These are phyloP conservation scores for Biscutella laevigata DNA, from an alignment of 441 rosid species.

Conservation along the genomic window DNA sequence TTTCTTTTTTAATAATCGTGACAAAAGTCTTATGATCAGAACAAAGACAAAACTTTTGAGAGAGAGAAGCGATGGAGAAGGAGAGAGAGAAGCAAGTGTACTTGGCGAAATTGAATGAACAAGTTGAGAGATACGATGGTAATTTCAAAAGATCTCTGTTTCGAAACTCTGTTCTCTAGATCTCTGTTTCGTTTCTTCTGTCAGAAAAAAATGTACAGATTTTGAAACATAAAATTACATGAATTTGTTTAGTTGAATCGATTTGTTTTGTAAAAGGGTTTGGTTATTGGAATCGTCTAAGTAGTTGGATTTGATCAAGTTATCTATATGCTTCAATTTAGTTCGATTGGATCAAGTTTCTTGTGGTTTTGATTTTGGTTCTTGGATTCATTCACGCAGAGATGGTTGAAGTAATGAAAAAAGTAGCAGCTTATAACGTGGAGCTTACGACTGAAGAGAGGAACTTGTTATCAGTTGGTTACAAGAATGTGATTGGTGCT, in stretches of 20 bases:
- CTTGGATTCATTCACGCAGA: too few relatives aligned
- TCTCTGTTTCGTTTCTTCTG: background rate
- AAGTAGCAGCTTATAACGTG: conserved; percentile 53
- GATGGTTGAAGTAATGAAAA: conserved; percentile 95
- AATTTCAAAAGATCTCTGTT: background rate
- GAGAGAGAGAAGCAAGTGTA: conserved; percentile 66
- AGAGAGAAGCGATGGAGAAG: conserved; percentile 37
- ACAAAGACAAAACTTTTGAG: background rate
- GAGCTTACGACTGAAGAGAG: conserved; percentile 80
- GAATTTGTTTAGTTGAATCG: too few relatives aligned
- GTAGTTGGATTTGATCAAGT: background rate
- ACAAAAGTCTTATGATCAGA: conserved; percentile 17
- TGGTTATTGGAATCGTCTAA: background rate
- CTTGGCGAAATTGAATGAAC: conserved; percentile 72
- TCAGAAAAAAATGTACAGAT: background rate
- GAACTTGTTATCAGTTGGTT: conserved; percentile 74
- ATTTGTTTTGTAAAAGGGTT: background rate
- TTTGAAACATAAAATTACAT: background rate
- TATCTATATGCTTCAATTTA: too few relatives aligned
- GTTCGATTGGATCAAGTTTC: too few relatives aligned
- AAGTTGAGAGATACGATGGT: conserved; percentile 81
- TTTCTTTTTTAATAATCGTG: conserved; percentile 10
- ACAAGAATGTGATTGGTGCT: conserved; percentile 80
- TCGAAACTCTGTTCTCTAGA: background rate
- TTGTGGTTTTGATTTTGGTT: too few relatives aligned